Conservation (phyloP, 2,329 filamentous ascomycete species). For the Parastagonospora avenae region DNA sequence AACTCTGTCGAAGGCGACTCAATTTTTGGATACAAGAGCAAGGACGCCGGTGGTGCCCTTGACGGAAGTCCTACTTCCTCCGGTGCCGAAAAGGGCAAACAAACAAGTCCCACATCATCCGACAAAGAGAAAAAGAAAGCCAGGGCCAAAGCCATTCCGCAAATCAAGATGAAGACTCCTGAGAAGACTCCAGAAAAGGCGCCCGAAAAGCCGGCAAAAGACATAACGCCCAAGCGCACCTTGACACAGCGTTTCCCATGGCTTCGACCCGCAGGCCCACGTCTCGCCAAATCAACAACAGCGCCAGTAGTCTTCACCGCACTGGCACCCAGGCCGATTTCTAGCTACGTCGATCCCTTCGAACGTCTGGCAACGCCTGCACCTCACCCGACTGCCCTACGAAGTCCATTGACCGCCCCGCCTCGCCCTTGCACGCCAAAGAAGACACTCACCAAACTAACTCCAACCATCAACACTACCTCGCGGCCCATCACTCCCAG, state of each 20-base stretch:
- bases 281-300: constrained; percentile 19
- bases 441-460: constrained; percentile 7
- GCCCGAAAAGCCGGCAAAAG: constrained; percentile 1
- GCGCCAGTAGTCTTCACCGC: constrained; percentile 3
- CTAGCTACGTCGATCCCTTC: constrained; percentile 25
- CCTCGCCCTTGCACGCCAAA: constrained; percentile 10
- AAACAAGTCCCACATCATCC: neutral
- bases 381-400: neutral
- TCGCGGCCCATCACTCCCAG: neutral
- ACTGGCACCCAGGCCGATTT: neutral
- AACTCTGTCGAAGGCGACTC: constrained; percentile 25
- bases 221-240: constrained; percentile 9
- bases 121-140: neutral
- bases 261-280: constrained; percentile 23
- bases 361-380: constrained; percentile 14
- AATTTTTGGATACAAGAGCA: constrained; percentile 28
- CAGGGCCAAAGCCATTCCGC: neutral
- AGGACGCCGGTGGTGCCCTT: constrained; percentile 15
- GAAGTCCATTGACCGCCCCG: constrained; percentile 10
- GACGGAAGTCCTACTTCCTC: constrained; percentile 7
- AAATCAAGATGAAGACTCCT: neutral
- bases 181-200: neutral
- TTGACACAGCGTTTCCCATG: constrained; percentile 30
- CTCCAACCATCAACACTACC: neutral
- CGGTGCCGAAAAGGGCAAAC: constrained; percentile 11